A percentile compares a stretch with the other conserved stretches of the same genome.
phyloP scores from a whole-genome alignment of 148 eudicot species.

The Amaranthus hypochondriacus region DNA sequence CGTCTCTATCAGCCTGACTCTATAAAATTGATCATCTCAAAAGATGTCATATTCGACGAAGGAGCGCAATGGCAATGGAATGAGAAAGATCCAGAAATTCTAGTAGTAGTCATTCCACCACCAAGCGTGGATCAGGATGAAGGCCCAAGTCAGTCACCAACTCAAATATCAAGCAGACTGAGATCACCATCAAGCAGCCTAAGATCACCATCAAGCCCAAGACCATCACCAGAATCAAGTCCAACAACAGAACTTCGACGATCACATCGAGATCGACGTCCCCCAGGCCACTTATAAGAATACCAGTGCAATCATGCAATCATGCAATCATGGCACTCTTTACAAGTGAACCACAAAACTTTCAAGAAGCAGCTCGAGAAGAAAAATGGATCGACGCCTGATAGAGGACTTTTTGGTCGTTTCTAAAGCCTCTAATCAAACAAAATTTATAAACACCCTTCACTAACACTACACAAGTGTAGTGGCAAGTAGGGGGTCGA shows the following conservation, averaged over 20 bases:
- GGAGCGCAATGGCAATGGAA: not conserved
- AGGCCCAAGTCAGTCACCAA: not conserved
- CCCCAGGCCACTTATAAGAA: not conserved
- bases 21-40: not conserved
- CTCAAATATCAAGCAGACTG: not conserved
- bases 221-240: not conserved
- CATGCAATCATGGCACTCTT: not conserved
- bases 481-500: too few relatives aligned
- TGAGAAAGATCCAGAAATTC: not conserved
- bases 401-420: too few relatives aligned
- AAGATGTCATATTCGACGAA: not conserved
- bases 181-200: not conserved
- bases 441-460: too few relatives aligned
- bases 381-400: too few relatives aligned
- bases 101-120: not conserved
- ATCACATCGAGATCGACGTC: not conserved
- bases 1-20: not conserved
- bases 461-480: too few relatives aligned
- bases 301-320: not conserved
- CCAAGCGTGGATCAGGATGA: not conserved
- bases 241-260: not conserved
- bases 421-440: too few relatives aligned
- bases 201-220: too few relatives aligned
- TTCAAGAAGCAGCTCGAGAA: not conserved
- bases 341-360: not conserved